These are phyloP conservation scores for Naganishia randhawae DNA, from an alignment of 768 basidiomycete genomes.

Conservation along the genomic window DNA sequence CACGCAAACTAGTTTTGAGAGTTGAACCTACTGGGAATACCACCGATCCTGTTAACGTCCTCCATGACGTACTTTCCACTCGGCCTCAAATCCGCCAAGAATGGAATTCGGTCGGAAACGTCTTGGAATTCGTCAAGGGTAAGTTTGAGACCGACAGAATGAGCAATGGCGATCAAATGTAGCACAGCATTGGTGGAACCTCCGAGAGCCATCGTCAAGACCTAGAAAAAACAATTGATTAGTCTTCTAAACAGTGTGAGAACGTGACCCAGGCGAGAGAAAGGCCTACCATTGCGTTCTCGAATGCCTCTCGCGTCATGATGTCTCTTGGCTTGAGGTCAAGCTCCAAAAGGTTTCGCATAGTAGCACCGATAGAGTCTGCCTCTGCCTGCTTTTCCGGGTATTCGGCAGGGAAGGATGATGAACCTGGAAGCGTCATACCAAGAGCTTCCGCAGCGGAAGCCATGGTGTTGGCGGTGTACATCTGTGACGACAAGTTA, in stretches of 20 bases:
- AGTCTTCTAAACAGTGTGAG: conserved; percentile 5
- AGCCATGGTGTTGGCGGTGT: conserved; percentile 98
- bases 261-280: not conserved
- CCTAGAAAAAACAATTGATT: conserved; percentile 56
- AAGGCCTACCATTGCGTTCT: conserved; percentile 83
- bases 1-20: no score
- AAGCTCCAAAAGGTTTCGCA: conserved; percentile 80
- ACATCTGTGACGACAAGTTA: conserved; percentile 64
- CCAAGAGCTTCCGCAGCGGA: conserved; percentile 91
- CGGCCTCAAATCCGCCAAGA: conserved; percentile 93
- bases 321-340: conserved; percentile 91
- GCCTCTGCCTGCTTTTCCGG: conserved; percentile 83
- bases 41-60: conserved; percentile 90
- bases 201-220: conserved; percentile 91
- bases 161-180: conserved; percentile 94
- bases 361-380: conserved; percentile 70
- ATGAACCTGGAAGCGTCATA: conserved; percentile 95
- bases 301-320: conserved; percentile 94
- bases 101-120: conserved; percentile 87
- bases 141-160: conserved; percentile 85
- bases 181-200: conserved; percentile 97
- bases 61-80: conserved; percentile 99
- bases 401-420: conserved; percentile 90
- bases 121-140: conserved; percentile 87
- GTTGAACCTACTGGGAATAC: conserved; percentile 89